phyloP scores from a whole-genome alignment of 805 yeast genomes.

The Barnettozyma sucrosica region DNA sequence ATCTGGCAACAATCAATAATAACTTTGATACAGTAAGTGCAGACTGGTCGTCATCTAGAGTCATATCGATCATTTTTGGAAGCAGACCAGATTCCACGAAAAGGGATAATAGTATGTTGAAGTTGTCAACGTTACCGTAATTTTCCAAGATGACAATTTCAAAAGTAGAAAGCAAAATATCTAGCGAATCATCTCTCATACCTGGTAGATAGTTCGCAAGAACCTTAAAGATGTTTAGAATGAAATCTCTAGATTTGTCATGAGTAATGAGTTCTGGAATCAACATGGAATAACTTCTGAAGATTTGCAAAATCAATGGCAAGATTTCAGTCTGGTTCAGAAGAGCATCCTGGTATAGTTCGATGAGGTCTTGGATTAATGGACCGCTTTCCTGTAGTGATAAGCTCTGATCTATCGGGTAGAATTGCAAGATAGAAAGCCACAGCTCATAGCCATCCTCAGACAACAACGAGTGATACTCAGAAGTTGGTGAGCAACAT shows the following conservation, averaged over 20 bases:
- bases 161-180: constrained; percentile 45
- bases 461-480: constrained; percentile 48
- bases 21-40: constrained; percentile 29
- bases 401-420: constrained; percentile 33
- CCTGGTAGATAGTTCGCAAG: constrained; percentile 48
- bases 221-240: constrained; percentile 38
- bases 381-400: constrained; percentile 12
- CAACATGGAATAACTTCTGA: constrained; percentile 56
- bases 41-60: constrained; percentile 28
- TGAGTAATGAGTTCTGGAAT: constrained; percentile 35
- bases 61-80: constrained; percentile 24
- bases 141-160: constrained; percentile 39
- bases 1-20: constrained; percentile 31
- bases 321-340: constrained; percentile 69
- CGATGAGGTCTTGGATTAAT: constrained; percentile 16
- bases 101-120: constrained; percentile 17
- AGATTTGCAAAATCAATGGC: constrained; percentile 54
- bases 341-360: constrained; percentile 49
- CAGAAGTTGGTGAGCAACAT: constrained; percentile 58
- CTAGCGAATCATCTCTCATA: constrained; percentile 68
- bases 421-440: constrained; percentile 61
- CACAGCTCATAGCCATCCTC: constrained; percentile 89
- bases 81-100: constrained; percentile 26
- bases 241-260: constrained; percentile 30
- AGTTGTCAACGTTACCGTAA: constrained; percentile 15